A percentile compares a stretch with the other conserved stretches of the same genome.
Conservation (phyloP, 1,139 yeast species). For the Magnusiomyces fungicola region DNA sequence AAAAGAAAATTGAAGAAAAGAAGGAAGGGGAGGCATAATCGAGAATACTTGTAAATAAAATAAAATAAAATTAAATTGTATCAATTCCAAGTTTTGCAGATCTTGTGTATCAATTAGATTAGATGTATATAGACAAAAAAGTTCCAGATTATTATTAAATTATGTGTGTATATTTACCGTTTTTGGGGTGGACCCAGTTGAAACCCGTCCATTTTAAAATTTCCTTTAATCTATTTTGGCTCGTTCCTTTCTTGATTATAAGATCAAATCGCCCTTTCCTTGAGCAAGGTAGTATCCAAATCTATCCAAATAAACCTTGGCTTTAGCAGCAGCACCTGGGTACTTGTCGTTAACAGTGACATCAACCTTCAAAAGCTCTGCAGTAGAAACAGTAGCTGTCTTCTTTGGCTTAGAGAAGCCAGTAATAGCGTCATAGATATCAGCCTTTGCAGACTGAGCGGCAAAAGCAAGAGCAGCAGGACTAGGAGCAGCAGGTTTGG, state of each 20-base stretch:
- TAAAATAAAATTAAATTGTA: too few species aligned
- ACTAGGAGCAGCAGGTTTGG: conserved; percentile 15
- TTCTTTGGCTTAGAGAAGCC: conserved; percentile 22
- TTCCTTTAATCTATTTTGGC: too few species aligned
- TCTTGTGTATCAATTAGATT: too few species aligned
- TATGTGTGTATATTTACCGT: too few species aligned
- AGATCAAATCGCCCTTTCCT: conserved; percentile 21
- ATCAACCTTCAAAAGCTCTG: conserved; percentile 28
- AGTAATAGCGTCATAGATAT: conserved; percentile 37
- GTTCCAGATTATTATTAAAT: too few species aligned
- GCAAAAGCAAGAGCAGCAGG: conserved; percentile 22
- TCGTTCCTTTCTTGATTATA: too few species aligned
- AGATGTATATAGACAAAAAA: too few species aligned
- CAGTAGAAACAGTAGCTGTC: conserved; percentile 21
- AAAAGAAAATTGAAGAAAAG: background rate
- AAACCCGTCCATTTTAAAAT: too few species aligned
- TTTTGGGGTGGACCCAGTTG: too few species aligned
- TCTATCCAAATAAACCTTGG: conserved; percentile 34
- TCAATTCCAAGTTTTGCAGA: too few species aligned
- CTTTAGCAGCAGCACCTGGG: conserved; percentile 40
- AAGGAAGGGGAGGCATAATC: too few species aligned
- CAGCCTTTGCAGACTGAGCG: conserved; percentile 29
- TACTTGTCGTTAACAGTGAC: conserved; percentile 44
- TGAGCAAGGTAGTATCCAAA: conserved; percentile 25
- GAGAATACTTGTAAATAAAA: too few species aligned